phyloP scores from a whole-genome alignment of 768 basidiomycete genomes.

The Leccinum subgranulosum region DNA sequence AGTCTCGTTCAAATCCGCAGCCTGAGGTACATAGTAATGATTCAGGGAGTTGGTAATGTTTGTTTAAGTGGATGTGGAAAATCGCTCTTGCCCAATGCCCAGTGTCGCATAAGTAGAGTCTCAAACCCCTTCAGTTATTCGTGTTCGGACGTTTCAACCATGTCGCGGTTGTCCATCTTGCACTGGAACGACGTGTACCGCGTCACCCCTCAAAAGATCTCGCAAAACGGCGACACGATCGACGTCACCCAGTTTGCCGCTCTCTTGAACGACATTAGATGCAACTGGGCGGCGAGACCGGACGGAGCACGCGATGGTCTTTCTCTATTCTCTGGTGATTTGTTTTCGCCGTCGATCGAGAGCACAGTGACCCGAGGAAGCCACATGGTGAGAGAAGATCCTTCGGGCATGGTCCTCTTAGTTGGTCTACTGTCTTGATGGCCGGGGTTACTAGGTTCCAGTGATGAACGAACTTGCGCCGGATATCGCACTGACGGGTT shows the following conservation, averaged over 20 bases:
- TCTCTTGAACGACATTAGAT: conserved; percentile 60
- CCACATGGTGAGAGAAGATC: conserved; percentile 65
- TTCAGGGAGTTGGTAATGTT: no score
- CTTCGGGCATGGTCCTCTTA: background rate
- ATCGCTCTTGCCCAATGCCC: background rate
- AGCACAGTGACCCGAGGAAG: conserved; percentile 85
- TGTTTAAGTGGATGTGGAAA: background rate
- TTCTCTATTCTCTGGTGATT: conserved; percentile 83
- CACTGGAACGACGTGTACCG: conserved; percentile 88
- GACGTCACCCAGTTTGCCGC: conserved; percentile 86
- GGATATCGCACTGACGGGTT: conserved; percentile 78
- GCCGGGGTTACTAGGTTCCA: conserved; percentile 58
- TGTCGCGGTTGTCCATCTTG: conserved; percentile 44
- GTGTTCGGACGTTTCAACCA: conserved; percentile 11
- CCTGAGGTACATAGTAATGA: no score
- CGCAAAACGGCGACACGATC: conserved; percentile 57
- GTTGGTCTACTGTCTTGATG: background rate
- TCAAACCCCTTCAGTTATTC: background rate
- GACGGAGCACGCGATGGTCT: conserved; percentile 67
- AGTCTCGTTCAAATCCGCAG: no score
- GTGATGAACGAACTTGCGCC: conserved; percentile 79
- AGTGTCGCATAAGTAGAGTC: conserved; percentile 4
- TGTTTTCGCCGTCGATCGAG: conserved; percentile 85
- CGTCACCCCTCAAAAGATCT: conserved; percentile 69
- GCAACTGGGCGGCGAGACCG: conserved; percentile 46